phyloP scores from a whole-genome alignment of 2,329 filamentous ascomycete genomes.

The Cladosporium austrohemisphaericum region DNA sequence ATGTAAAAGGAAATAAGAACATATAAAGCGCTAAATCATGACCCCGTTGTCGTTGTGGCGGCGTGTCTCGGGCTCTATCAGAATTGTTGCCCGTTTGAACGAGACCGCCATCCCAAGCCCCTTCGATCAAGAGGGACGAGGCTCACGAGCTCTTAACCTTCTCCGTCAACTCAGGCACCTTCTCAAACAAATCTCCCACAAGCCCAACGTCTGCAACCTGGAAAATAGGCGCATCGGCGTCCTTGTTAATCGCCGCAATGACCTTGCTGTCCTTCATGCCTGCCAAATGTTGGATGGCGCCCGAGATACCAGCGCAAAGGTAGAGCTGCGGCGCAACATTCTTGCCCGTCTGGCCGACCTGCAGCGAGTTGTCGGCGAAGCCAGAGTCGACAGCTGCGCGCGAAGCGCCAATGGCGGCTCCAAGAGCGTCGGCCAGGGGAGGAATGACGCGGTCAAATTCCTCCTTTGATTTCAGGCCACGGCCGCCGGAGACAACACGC shows the following conservation, averaged over 20 bases:
- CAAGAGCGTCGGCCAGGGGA: constrained; percentile 85
- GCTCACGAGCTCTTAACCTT: constrained; percentile 64
- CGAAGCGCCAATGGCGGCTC: constrained; percentile 92
- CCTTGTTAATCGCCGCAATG: constrained; percentile 98
- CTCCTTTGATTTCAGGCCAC: constrained; percentile 95
- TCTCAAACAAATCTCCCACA: constrained; percentile 92
- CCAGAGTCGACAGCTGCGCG: constrained; percentile 94
- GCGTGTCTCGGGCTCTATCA: not conserved
- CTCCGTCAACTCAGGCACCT: constrained; percentile 91
- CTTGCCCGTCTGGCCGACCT: constrained; percentile 98
- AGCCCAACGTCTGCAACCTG: constrained; percentile 95
- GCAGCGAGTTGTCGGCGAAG: constrained; percentile 96
- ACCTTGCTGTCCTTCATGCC: constrained; percentile 99
- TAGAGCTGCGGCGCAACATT: constrained; percentile 96
- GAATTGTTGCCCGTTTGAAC: not conserved
- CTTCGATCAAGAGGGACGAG: no score
- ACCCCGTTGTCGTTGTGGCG: no score
- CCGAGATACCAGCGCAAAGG: constrained; percentile 90
- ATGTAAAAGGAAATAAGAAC: no score
- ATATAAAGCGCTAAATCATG: constrained; percentile 9
- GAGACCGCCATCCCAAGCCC: not conserved
- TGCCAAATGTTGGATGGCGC: constrained; percentile 95
- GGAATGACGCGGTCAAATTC: constrained; percentile 93
- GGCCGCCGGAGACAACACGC: constrained; percentile 87
- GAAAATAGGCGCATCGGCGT: constrained; percentile 94